A percentile compares a stretch with the other conserved stretches of the same genome.
phyloP scores from a whole-genome alignment of 2,329 filamentous ascomycete species.

The Ceratocystiopsis brevicomis region DNA sequence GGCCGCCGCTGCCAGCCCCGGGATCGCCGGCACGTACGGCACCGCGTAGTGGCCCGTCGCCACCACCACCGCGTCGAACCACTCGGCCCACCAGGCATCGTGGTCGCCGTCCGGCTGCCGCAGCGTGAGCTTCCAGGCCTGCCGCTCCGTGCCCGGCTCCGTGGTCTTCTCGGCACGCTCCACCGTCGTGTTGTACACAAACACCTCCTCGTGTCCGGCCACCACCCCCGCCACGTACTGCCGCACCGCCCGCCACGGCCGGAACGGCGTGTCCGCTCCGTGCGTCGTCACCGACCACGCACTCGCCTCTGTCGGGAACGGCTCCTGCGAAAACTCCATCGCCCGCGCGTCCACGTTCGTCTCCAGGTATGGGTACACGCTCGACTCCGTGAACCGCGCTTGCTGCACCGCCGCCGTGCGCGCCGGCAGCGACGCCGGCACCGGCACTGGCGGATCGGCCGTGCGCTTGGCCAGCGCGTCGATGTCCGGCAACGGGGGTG shows the following conservation, averaged over 20 bases:
- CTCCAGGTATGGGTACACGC: constrained; percentile 7
- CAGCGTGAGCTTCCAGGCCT: constrained; percentile 34
- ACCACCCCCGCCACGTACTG: constrained; percentile 34
- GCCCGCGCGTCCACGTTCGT: constrained; percentile 40
- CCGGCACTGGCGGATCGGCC: constrained; percentile 25
- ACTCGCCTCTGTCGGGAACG: constrained; percentile 1
- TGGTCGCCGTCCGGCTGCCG: constrained; percentile 16
- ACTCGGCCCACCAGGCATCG: constrained; percentile 41
- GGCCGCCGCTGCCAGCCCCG: constrained; percentile 26
- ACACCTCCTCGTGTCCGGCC: constrained; percentile 18
- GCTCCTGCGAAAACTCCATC: constrained; percentile 32
- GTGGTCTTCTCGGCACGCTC: constrained; percentile 32
- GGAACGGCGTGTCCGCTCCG: constrained; percentile 39
- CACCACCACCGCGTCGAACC: constrained; percentile 47
- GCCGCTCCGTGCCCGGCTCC: constrained; percentile 3
- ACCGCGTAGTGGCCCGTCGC: constrained; percentile 50
- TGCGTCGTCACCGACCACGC: constrained; percentile 26
- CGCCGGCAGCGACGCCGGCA: constrained; percentile 28
- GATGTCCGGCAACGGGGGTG: constrained; percentile 13
- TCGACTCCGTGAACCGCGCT: constrained; percentile 6
- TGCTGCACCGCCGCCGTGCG: constrained; percentile 18
- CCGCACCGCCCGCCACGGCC: constrained; percentile 37
- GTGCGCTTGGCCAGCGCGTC: constrained; percentile 23
- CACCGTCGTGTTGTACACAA: constrained; percentile 40
- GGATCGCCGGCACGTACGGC: constrained; percentile 29